Evolutionary conservation across 805 yeast species (phyloP), one percentile per base, ranked within the genome.

Genomic region (Schizosaccharomyces lindneri): DNA sequence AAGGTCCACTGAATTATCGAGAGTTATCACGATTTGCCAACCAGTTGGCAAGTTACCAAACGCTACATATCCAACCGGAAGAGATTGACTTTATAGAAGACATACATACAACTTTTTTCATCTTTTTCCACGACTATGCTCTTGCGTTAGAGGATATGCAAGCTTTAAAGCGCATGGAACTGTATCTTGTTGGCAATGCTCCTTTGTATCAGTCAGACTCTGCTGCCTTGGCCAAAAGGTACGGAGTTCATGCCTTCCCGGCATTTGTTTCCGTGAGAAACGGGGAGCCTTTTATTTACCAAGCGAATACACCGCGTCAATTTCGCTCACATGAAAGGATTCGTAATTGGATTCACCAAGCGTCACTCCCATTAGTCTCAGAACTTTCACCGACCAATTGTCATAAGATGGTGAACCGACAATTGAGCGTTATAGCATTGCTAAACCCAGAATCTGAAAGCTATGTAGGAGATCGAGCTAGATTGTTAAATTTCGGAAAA

Each of bases 71-170:
- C 24, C 27, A 46, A 13, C 27, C 21, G 17, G 24, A 29, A 17
- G 57, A 51, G 7, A 21, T 51, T 24, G 57, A 51, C 13, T 9
- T 5, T 7, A 4, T 51, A 21, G 57, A 51, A 51, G 7, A 17
- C 36, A 7, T 5, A 17, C n/a, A 51, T 29, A 24, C 57, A 51
- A 29, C 27, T 13, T 51, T 51, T 17, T 73, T 73, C 64, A 66
- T 75, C 32, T 74, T 71, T 63, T 67, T 74, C 43, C 71, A 73
- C 62, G 76, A 74, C 64, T 51, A 24, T 15, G 64, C 68, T 3
- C 70, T 73, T 6, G 68, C 69, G 55, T 62, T 67, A 19, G 77
- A 74, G 63, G 77, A 74, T 62, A 72, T 73, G 66, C 64, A 68
- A 43, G 72, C 74, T 1, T 66, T 74, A 55, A 66, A 66, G 61